Evolutionary conservation across 1,284 basidiomycete species (phyloP).

Genomic region (Puccinia triticina): DNA sequence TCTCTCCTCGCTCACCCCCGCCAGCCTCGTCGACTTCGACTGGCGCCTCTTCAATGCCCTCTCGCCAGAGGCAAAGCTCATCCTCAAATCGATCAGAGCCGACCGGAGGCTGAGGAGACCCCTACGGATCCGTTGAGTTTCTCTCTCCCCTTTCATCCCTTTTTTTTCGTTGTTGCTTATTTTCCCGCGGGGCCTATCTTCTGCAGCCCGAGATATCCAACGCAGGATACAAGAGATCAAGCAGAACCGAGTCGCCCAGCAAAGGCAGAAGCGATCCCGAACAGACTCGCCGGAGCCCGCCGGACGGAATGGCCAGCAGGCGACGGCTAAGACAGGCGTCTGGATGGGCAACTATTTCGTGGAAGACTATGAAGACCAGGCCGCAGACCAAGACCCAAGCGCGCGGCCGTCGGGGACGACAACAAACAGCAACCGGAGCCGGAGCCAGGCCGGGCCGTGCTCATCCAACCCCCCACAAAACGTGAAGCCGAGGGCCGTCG

Average conservation of each 20-base stretch:
- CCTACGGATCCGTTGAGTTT: not conserved
- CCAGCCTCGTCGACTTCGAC: not conserved
- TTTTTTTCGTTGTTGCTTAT: not conserved
- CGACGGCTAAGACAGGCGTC: not conserved
- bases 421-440: not conserved
- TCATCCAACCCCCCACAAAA: not conserved
- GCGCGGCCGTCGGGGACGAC: too few relatives aligned
- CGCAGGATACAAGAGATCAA: not conserved
- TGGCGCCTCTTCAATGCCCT: not conserved
- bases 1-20: not conserved
- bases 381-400: not conserved
- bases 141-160: not conserved
- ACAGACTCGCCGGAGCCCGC: not conserved
- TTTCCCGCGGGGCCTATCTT: not conserved
- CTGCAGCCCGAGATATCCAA: not conserved
- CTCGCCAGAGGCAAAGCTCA: not conserved
- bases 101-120: not conserved
- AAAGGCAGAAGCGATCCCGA: not conserved
- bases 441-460: not conserved
- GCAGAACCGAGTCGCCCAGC: not conserved
- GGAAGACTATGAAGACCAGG: not conserved
- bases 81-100: constrained; percentile 8
- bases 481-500: not conserved
- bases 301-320: too few relatives aligned
- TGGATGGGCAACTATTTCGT: not conserved